Conservation (phyloP, 176 grass and related monocot genomes). For the Phoenix dactylifera region DNA sequence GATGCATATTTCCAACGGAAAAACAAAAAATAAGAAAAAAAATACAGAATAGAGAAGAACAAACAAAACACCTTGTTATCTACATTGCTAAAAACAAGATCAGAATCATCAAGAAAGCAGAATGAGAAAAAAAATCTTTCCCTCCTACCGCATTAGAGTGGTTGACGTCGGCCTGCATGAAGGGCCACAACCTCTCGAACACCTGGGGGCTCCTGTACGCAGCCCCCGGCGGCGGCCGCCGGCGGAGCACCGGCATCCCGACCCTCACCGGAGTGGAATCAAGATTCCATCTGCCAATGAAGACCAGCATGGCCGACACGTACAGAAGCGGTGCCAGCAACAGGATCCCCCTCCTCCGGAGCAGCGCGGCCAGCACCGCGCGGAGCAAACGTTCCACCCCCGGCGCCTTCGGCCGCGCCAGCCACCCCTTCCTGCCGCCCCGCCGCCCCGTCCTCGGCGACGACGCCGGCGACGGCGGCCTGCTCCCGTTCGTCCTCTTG, state of each 20-base stretch:
- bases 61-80: not conserved
- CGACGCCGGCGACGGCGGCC: conserved; percentile 10
- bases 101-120: not conserved
- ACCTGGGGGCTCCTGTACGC: conserved; percentile 66
- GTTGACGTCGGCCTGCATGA: conserved; percentile 41
- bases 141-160: conserved; percentile 6
- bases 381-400: not conserved
- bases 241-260: conserved; percentile 19
- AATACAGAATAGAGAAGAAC: too few relatives aligned
- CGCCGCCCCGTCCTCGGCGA: conserved; percentile 13
- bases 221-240: conserved; percentile 42
- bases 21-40: too few relatives aligned
- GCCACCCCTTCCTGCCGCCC: not conserved
- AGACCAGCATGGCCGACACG: conserved; percentile 28
- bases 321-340: conserved; percentile 53
- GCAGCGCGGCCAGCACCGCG: not conserved
- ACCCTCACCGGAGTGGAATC: conserved; percentile 15
- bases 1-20: too few relatives aligned
- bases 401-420: conserved; percentile 12
- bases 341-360: conserved; percentile 32
- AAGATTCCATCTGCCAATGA: conserved; percentile 23
- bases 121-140: not conserved
- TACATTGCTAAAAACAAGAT: conserved; percentile 2
- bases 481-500: conserved; percentile 2
- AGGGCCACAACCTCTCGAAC: conserved; percentile 66